Evolutionary conservation across 495 filamentous ascomycete species (phyloP), one percentile per base, ranked within the genome.

Genomic region (Aspergillus panamensis): DNA sequence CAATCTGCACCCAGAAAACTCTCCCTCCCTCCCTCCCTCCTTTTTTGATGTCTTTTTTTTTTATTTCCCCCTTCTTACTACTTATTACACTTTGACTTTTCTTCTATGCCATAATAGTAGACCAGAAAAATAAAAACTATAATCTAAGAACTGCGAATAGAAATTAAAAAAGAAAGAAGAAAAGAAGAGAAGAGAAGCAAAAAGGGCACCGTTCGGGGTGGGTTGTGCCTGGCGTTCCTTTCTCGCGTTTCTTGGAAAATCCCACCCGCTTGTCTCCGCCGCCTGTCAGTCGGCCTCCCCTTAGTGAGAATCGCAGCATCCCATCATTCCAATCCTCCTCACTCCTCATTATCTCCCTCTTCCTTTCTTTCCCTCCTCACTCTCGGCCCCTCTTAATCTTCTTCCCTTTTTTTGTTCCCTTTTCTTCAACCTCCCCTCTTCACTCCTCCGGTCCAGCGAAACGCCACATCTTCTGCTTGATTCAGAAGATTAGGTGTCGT

Each of bases 401-500:
- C 35, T 56, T 55, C 55, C 30, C 58, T n/a, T n/a, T n/a, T 53
- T 52, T 52, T 57, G 50, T 60, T 49, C 53, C 44, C 43, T 47
- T 57, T 55, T 47, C 42, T 52, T 56, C 39, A 45, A 47, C 61
- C 53, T 52, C 45, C 43, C 57, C 48, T 53, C 40, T 48, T 49
- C 54, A 50, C 53, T 59, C 54, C 53, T 54, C 53, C 56, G 58
- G 62, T 63, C 64, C 57, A 49, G 48, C 50, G 50, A 51, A 70
- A 61, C 62, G 64, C 62, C 64, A 63, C 60, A 59, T 66, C 63
- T 63, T 69, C 57, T 66, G 62, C 62, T 66, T 65, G 58, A 58
- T 59, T 58, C 63, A 62, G 63, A 61, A 60, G 61, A 62, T 59
- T 44, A 55, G 61, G 62, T 67, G 66, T 62, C 59, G 48, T 69